Evolutionary conservation across 2,329 filamentous ascomycete species (phyloP).

Genomic region (Elsinoe ampelina): DNA sequence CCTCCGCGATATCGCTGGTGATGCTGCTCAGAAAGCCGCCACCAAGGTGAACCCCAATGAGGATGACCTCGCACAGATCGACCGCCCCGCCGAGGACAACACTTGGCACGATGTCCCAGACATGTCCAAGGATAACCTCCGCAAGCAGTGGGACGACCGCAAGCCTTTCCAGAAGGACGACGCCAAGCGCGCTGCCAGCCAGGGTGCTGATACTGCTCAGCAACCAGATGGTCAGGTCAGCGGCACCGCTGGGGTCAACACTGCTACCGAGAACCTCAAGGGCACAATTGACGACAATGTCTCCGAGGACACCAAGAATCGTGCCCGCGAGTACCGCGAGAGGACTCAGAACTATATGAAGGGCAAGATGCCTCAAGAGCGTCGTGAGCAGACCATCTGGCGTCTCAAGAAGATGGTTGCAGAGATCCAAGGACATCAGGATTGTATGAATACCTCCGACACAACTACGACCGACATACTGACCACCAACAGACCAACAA

Average conservation of each 20-base stretch:
- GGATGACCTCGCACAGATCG: slow-evolving; percentile 66
- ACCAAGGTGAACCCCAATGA: slow-evolving; percentile 65
- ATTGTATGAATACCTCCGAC: slow-evolving; percentile 45
- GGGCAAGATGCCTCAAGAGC: slow-evolving; percentile 83
- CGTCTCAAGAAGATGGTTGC: slow-evolving; percentile 96
- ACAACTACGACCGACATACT: background rate
- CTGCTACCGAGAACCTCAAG: slow-evolving; percentile 41
- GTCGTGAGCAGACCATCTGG: slow-evolving; percentile 84
- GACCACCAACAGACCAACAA: slow-evolving; percentile 53
- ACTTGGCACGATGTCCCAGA: slow-evolving; percentile 86
- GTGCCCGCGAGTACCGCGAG: slow-evolving; percentile 35
- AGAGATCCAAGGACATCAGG: slow-evolving; percentile 88
- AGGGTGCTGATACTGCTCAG: slow-evolving; percentile 45
- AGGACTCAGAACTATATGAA: slow-evolving; percentile 64
- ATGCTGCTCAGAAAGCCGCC: slow-evolving; percentile 74
- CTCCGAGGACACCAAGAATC: slow-evolving; percentile 50
- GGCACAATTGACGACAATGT: slow-evolving; percentile 51
- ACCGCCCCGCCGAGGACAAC: slow-evolving; percentile 79
- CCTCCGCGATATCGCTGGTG: slow-evolving; percentile 81
- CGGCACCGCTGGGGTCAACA: slow-evolving; percentile 35
- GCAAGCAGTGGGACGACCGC: slow-evolving; percentile 54
- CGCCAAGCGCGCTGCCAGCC: slow-evolving; percentile 49
- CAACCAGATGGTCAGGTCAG: slow-evolving; percentile 42
- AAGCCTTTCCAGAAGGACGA: slow-evolving; percentile 50
- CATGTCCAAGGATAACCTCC: slow-evolving; percentile 59